Conservation (phyloP, 1,139 yeast species). For the Candida sp. region DNA sequence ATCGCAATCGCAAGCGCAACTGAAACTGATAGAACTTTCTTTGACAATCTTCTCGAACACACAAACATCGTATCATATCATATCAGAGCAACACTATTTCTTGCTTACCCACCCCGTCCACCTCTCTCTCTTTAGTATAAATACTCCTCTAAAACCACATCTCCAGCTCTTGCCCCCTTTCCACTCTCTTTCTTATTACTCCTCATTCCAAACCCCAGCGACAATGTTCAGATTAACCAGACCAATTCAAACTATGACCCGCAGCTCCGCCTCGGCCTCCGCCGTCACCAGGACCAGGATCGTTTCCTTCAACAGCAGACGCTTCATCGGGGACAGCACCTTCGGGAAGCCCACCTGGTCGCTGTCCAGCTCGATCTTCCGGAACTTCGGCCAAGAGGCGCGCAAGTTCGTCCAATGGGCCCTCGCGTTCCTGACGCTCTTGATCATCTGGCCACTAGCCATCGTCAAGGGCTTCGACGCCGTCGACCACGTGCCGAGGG, state of each 20-base stretch:
- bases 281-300: background rate
- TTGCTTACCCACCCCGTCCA: background rate
- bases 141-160: background rate
- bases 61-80: background rate
- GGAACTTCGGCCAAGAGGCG: slow-evolving; percentile 9
- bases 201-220: background rate
- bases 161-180: no score
- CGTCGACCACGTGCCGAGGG: slow-evolving; percentile 15
- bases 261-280: no score
- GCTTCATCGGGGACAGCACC: slow-evolving; percentile 8
- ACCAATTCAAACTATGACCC: background rate
- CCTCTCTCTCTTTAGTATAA: background rate
- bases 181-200: background rate
- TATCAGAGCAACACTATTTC: background rate
- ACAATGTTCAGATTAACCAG: slow-evolving; percentile 3
- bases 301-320: slow-evolving; percentile 1
- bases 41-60: background rate
- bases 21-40: background rate
- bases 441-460: slow-evolving; percentile 14
- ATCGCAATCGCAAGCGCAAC: background rate
- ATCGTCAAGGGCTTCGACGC: slow-evolving; percentile 7
- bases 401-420: slow-evolving; percentile 13
- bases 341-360: slow-evolving; percentile 15
- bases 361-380: slow-evolving; percentile 3
- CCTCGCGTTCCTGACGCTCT: slow-evolving; percentile 9